Conservation (phyloP, 352 stramenopile species). For the Pythium guiyangense region DNA sequence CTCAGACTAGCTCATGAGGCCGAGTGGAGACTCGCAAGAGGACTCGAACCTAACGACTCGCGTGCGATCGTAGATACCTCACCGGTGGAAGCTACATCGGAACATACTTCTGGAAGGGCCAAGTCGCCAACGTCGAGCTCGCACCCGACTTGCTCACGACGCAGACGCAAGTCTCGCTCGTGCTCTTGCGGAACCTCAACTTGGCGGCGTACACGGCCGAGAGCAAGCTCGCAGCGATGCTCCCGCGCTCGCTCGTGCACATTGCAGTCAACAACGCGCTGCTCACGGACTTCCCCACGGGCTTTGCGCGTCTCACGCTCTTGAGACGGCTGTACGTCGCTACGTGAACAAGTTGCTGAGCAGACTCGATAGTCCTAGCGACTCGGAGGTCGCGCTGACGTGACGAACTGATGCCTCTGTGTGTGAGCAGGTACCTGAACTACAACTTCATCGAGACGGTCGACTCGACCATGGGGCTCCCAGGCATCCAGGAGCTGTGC, state of each 20-base stretch:
- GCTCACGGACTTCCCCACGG: background rate
- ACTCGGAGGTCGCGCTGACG: background rate
- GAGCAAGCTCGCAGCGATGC: background rate
- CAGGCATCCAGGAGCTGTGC: background rate
- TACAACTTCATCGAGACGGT: background rate
- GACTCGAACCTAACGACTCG: background rate
- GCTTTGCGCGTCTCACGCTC: background rate
- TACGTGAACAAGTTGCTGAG: too few species aligned
- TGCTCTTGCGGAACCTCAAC: background rate
- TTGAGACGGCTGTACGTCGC: background rate
- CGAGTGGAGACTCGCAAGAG: background rate
- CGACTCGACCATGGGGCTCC: background rate
- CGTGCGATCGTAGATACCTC: slow-evolving; percentile 15
- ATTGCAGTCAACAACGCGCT: background rate
- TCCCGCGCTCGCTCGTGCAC: background rate
- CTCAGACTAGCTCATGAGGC: background rate
- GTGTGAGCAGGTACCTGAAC: background rate
- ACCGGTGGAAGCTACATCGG: background rate
- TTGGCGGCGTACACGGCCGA: background rate
- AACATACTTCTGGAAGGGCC: background rate
- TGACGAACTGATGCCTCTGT: background rate
- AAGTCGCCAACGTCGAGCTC: background rate
- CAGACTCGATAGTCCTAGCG: background rate
- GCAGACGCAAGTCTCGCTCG: background rate
- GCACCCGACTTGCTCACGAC: background rate